Evolutionary conservation across 148 eudicot genomes (phyloP), one percentile per base, ranked within the genome.

Genomic region (Silene latifolia): DNA sequence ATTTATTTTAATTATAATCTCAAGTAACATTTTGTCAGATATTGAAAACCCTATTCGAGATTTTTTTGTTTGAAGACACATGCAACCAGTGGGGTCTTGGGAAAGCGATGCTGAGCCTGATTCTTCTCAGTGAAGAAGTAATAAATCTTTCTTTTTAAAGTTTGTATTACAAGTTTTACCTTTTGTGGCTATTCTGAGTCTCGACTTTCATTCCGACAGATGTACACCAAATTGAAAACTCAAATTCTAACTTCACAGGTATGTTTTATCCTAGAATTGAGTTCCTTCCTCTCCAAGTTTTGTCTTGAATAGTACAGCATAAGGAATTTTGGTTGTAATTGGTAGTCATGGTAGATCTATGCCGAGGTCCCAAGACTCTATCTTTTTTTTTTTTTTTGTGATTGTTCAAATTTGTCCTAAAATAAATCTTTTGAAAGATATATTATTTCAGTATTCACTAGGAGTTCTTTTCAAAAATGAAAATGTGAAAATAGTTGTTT

Each of bases 81-180:
- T 76, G 84, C 85, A 87, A 78, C 76, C 85, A 83, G 5, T 94
- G 93, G 98, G 87, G 84, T 79, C 87, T 94, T 69, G 88, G 91
- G 84, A 87, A 87, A 75, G 89, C 97, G 72, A 90, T 94, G 87
- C 80, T 94, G 81, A 91, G 98, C 81, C 86, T 92, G 80, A 89
- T 94, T 79, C 93, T 94, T 44, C 76, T 91, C 59, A 91, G 82
- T 76, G 93, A 88, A 82, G 93, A 94, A 88, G 98, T 94, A 80
- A 73, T 15, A 35, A 39, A 29, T 62, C 53, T 64, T 60, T 53
- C 25, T 18, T 39, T 75, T 23, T 1, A 18, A 12, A 71, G 10
- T 29, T n/a, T 27, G 12, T 20, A 19, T 8, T 4, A 17, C 8
- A 25, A 19, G 17, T 27, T 53, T 69, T 39, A 35, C 72, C 29